Conservation (phyloP, 345 rosid genomes). For the Arabis hirsuta region DNA sequence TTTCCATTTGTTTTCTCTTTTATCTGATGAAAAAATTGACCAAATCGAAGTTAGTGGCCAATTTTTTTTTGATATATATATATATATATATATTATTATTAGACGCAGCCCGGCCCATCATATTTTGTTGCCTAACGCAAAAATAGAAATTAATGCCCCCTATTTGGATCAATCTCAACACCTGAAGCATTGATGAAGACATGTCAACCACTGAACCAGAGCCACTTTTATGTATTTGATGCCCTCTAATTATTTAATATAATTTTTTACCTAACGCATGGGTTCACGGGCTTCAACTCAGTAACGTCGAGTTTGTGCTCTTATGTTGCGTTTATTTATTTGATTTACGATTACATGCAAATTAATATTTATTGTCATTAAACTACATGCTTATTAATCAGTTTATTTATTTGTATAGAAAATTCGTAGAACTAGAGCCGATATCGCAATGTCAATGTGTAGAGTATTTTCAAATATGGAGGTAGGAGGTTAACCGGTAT, state of each 20-base stretch:
- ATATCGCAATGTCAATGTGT: not conserved
- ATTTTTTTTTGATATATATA: too few relatives aligned
- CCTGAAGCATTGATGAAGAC: too few relatives aligned
- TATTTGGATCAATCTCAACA: too few relatives aligned
- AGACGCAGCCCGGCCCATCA: too few relatives aligned
- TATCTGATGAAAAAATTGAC: not conserved
- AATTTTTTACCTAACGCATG: too few relatives aligned
- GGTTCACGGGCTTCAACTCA: too few relatives aligned
- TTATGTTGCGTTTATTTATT: not conserved
- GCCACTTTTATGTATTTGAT: too few relatives aligned
- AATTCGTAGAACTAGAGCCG: not conserved
- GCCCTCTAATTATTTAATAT: too few relatives aligned
- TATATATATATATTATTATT: too few relatives aligned
- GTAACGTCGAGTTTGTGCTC: constrained; percentile 12
- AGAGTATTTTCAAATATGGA: not conserved
- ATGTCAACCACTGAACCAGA: too few relatives aligned
- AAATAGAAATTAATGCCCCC: too few relatives aligned
- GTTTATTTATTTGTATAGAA: not conserved
- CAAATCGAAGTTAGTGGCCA: constrained; percentile 1
- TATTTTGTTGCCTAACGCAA: too few relatives aligned
- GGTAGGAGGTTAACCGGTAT: not conserved
- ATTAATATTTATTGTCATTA: not conserved
- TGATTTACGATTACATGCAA: not conserved
- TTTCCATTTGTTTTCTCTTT: not conserved
- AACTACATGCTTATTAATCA: not conserved